Base-by-base conservation (phyloP, 306 rosid species). In the Macrotyloma uniflorum region DNA sequence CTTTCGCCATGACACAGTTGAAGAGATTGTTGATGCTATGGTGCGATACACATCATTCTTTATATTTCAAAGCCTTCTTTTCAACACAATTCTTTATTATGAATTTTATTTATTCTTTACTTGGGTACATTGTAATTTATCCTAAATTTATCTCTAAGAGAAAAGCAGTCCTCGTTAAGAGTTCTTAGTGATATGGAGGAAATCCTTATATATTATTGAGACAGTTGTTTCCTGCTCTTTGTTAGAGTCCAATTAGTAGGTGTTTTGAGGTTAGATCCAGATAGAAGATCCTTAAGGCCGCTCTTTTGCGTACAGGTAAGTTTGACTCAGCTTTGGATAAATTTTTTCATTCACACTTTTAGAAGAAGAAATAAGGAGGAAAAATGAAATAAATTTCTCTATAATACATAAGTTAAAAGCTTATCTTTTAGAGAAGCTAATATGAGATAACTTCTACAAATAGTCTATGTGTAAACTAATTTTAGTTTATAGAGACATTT, bases 21-120 rank as follows among this genome's bases (percentile, higher is more conserved):
- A 95, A 82, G 98, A 95, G 86, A 95, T 95, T 67, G 88, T 92
- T 55, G 86, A 89, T 74, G 81, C 97, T 13, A 65, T 91, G 97
- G 98, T 93, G 77, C 83, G 84, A 66, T 74, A 74, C 77, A 13
- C 63, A 65, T 62, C 49, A 33, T 38, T 70, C 50, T 82, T 45
- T 22, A 68, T 10, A 71, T 62, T 64, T 76, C 15, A 80, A 51
- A 73, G 50, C 33, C 20, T 40, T 74, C 13, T 59, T 14, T 28
- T 30, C 72, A 40, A 16, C 38, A 18, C 30, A 67, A 47, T 58
- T 75, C 53, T 61, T 45, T 28, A 40, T 24, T 76, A 24, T 18
- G 19, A 81, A 53, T 74, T 68, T 53, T 35, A 9, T 50, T 45
- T 13, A 50, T 63, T 28, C 63, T 77, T 72, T 23, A 16, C 14